Percentiles rank a stretch among this genome's conserved stretches.
Conservation (phyloP, 208 protist genomes). For the Acanthamoeba healyi region DNA sequence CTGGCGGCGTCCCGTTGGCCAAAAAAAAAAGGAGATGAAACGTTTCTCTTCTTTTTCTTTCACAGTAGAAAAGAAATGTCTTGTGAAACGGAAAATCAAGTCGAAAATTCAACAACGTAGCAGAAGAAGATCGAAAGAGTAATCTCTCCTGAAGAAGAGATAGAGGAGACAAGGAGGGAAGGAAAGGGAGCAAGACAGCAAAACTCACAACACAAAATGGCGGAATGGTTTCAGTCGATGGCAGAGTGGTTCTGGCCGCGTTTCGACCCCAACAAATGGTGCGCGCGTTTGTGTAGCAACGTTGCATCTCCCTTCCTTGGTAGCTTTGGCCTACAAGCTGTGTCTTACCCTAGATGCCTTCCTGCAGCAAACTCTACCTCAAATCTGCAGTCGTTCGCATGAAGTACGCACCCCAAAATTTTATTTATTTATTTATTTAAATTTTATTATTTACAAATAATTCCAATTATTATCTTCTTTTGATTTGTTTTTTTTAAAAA, state of each 20-base stretch:
- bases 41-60: too few relatives aligned
- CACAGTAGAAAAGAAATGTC: too few relatives aligned
- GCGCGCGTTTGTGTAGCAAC: not conserved
- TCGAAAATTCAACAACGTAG: too few relatives aligned
- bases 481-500: not conserved
- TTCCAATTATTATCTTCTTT: not conserved
- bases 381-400: conserved; percentile 11
- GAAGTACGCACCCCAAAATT: not conserved
- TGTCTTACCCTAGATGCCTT: too few relatives aligned
- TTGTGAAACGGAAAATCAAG: too few relatives aligned
- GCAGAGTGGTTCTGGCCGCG: not conserved
- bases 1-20: too few relatives aligned
- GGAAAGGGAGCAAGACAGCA: not conserved
- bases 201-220: not conserved
- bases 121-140: not conserved
- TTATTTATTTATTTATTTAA: not conserved
- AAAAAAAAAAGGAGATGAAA: too few relatives aligned
- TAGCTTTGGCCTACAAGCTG: not conserved
- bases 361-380: conserved; percentile 10
- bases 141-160: too few relatives aligned
- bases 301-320: not conserved
- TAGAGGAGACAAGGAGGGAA: too few relatives aligned
- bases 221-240: not conserved
- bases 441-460: not conserved
- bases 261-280: conserved; percentile 5